These are phyloP conservation scores for Antarctomyces pellizariae DNA, from an alignment of 495 filamentous ascomycete genomes.

Conservation along the genomic window DNA sequence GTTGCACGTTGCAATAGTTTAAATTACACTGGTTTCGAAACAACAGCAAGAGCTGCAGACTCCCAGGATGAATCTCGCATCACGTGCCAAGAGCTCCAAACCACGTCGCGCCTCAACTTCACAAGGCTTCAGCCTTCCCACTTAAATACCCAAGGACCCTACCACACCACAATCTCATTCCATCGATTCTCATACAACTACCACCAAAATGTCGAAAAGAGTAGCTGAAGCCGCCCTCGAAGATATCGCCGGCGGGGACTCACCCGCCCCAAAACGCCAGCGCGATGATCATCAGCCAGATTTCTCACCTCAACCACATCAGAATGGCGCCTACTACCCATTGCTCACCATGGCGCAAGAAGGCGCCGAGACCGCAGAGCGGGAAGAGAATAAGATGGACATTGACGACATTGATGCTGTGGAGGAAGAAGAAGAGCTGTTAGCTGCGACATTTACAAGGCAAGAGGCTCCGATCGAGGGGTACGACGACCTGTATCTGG, in stretches of 20 bases:
- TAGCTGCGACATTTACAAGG: constrained; percentile 21
- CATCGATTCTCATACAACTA: too few species aligned
- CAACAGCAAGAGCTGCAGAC: too few species aligned
- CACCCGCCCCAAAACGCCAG: constrained; percentile 56
- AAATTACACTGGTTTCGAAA: too few species aligned
- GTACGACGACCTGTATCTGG: constrained; percentile 89
- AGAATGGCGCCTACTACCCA: constrained; percentile 19
- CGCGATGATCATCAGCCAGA: constrained; percentile 34
- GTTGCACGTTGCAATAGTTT: too few species aligned
- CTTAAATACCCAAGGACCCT: too few species aligned
- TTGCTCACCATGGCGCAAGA: constrained; percentile 17
- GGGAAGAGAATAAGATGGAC: constrained; percentile 11
- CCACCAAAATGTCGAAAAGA: constrained; percentile 43
- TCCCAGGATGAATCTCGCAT: too few species aligned
- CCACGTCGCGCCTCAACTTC: too few species aligned
- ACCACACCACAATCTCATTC: too few species aligned
- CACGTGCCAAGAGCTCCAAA: too few species aligned
- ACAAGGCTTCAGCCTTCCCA: too few species aligned
- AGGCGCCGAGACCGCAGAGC: constrained; percentile 9
- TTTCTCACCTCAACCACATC: constrained; percentile 11
- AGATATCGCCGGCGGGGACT: constrained; percentile 28
- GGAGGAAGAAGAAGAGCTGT: constrained; percentile 17
- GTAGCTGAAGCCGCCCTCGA: constrained; percentile 58
- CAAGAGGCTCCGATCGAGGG: constrained; percentile 66
- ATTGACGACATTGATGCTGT: constrained; percentile 18